These are phyloP conservation scores for Scutellospora calospora DNA, from an alignment of 371 early-diverging fungal genomes.

Conservation along the genomic window DNA sequence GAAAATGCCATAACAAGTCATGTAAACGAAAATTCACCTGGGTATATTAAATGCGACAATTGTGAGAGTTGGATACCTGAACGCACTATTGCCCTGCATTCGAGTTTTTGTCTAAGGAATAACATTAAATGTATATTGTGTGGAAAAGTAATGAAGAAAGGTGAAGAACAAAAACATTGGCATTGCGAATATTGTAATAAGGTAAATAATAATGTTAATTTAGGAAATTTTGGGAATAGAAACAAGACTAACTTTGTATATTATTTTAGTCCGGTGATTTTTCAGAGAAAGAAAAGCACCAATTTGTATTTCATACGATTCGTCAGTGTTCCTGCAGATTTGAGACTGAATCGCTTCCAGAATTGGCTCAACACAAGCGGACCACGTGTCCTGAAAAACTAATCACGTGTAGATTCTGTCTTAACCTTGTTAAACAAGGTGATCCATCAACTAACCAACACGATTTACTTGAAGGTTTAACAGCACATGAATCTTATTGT, in stretches of 20 bases:
- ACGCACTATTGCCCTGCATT: constrained; percentile 70
- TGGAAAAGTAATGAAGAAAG: constrained; percentile 71
- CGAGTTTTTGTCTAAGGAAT: constrained; percentile 81
- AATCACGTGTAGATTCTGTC: constrained; percentile 88
- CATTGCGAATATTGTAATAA: constrained; percentile 80
- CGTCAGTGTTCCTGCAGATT: constrained; percentile 69
- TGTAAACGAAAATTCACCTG: constrained; percentile 51
- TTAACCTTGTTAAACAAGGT: constrained; percentile 76
- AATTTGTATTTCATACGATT: constrained; percentile 66
- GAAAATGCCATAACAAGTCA: constrained; percentile 34
- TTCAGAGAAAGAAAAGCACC: constrained; percentile 70
- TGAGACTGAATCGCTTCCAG: constrained; percentile 54
- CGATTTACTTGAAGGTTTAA: constrained; percentile 74
- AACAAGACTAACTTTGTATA: neutral
- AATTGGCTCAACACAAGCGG: constrained; percentile 74
- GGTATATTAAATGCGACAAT: constrained; percentile 70
- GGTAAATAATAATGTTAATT: constrained; percentile 43
- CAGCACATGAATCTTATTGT: constrained; percentile 86
- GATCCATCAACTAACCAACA: constrained; percentile 61
- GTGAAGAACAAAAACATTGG: constrained; percentile 77
- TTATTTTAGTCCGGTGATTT: constrained; percentile 51
- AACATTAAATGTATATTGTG: constrained; percentile 75
- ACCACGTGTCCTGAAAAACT: constrained; percentile 75
- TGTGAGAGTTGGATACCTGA: constrained; percentile 76
- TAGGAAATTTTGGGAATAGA: neutral